Conservation (phyloP, 805 yeast genomes). For the Kodamaea lidongshanica region DNA sequence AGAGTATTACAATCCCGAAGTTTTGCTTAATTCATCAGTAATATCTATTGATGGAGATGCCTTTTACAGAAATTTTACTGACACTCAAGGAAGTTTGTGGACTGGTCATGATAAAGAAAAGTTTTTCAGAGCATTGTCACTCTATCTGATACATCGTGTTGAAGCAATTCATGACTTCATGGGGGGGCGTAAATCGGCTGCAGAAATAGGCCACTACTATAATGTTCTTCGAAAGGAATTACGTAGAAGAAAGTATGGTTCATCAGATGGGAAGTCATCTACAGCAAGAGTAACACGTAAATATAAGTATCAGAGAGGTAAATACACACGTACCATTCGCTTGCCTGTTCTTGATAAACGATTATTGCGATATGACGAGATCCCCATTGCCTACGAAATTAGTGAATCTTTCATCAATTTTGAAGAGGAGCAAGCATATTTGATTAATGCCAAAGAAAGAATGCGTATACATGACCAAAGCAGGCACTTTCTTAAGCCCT, state of each 20-base stretch:
- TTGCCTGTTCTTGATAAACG: slow-evolving; percentile 10
- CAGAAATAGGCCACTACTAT: slow-evolving; percentile 45
- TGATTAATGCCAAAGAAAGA: slow-evolving; percentile 18
- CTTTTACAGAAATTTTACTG: slow-evolving; percentile 6
- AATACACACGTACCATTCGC: slow-evolving; percentile 4
- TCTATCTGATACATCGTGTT: slow-evolving; percentile 44
- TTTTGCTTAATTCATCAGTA: slow-evolving; percentile 8
- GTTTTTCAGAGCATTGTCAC: slow-evolving; percentile 45
- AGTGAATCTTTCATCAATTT: slow-evolving; percentile 34
- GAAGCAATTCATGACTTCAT: slow-evolving; percentile 38
- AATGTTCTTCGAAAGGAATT: slow-evolving; percentile 28
- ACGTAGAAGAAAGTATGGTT: slow-evolving; percentile 5
- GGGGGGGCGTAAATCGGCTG: slow-evolving; percentile 26
- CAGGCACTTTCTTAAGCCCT: slow-evolving; percentile 3
- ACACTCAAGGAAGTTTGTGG: slow-evolving; percentile 40
- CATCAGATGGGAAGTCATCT: too few relatives aligned
- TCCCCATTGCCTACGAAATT: slow-evolving; percentile 52
- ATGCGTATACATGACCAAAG: slow-evolving; percentile 6
- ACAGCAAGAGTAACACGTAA: neutral
- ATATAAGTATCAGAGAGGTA: slow-evolving; percentile 8
- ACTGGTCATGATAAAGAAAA: slow-evolving; percentile 40
- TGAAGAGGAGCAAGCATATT: slow-evolving; percentile 38
- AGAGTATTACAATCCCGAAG: neutral
- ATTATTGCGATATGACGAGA: slow-evolving; percentile 34
- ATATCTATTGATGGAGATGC: slow-evolving; percentile 13